Evolutionary conservation across 352 stramenopile genomes (phyloP), one percentile per base, ranked within the genome.

Genomic region (Pythium angustatum): DNA sequence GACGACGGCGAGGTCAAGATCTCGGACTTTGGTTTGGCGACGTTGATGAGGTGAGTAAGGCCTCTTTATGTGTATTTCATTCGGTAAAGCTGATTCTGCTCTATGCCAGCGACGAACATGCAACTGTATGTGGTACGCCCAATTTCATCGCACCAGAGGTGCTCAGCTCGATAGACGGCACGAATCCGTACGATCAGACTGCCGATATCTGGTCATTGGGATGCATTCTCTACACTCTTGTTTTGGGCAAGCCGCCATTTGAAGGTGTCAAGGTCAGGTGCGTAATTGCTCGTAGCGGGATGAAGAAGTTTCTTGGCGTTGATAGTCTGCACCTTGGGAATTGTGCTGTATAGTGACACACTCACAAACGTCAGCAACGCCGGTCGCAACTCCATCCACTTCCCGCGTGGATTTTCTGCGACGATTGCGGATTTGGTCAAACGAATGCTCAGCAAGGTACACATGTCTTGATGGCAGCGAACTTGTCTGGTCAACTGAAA

Each of bases 61-160:
- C 31, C 3, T 6, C 8, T n/a, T n/a, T n/a, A n/a, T n/a, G n/a
- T n/a, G n/a, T n/a, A n/a, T n/a, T n/a, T n/a, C n/a, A n/a, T n/a
- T n/a, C n/a, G n/a, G n/a, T n/a, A n/a, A n/a, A n/a, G n/a, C n/a
- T 24, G 24, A 43, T 21, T 26, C 12, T 51, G 31, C 19, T 47
- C 21, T 34, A 33, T 36, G 12, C 11, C 11, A 86, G 72, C 47
- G 79, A 86, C 7, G 72, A 81, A 4, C 76, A 90, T 59, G 60
- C 63, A 45, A 93, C 86, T 2, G 85, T 93, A 52, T 94, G 83
- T 51, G 86, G 83, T 2, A 94, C 86, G 47, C 86, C 86, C 4
- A 94, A 94, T 54, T 94, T 91, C 55, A 90, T 94, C 56, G 86
- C 84, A 2, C 83, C 83, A 1, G 83, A 94, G 62, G 71, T 94